Evolutionary conservation across 2,329 filamentous ascomycete genomes (phyloP), one percentile per base, ranked within the genome.

Genomic region (Exophiala sp.): DNA sequence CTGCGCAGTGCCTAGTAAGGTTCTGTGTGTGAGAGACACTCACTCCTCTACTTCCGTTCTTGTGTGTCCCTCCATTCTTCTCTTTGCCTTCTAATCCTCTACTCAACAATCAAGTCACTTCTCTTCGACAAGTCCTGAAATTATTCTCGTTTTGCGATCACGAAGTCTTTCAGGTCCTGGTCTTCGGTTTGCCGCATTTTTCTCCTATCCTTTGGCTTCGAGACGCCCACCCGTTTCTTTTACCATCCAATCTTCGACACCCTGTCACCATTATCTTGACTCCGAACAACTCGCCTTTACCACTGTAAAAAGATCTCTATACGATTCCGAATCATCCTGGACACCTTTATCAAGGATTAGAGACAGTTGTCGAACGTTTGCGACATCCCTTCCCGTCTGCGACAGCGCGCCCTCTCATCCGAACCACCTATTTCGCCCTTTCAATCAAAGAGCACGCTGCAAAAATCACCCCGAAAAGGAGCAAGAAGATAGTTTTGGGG

Each of bases 61-160:
- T 43, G 45, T 48, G 38, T 43, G 55, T 57, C 55, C 55, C 55
- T 58, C 56, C 43, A 52, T 43, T 43, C 41, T 43, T 43, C 41
- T 24, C 21, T 43, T 43, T 11, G 41, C 41, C 41, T 24, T 43
- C 41, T 20, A 21, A 24, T 50, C 52, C 54, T 54, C 47, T 45
- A 18, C 45, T 44, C 43, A 34, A 44, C 42, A 47, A 36, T 24
- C 21, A 43, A 32, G 18, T 43, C 21, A 24, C 29, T 33, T 34
- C 39, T 29, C 41, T 29, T 44, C 33, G 20, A 48, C 34, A 38
- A n/a, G 12, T 33, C 21, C 14, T 34, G 21, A 14, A 21, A 51
- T 21, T 38, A n/a, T 34, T 35, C 43, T 39, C 35, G 29, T 34
- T 53, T 39, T 18, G 48, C 43, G 21, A 50, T 53, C 16, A 29